Percentiles rank a stretch among this genome's conserved stretches.
phyloP scores from a whole-genome alignment of 2,329 filamentous ascomycete species.

The Malbranchea zuffiana region DNA sequence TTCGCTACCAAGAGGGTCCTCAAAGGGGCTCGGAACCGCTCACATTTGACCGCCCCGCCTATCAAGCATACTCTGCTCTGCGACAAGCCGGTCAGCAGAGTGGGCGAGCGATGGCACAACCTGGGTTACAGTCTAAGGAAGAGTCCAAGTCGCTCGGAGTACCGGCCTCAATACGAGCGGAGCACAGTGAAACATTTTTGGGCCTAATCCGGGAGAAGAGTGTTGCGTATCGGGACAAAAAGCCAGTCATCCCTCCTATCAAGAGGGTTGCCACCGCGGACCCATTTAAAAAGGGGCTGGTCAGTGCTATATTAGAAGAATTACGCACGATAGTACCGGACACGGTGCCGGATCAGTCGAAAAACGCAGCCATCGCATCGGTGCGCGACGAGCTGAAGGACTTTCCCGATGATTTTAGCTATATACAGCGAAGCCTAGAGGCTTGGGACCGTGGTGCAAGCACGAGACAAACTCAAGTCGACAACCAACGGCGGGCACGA shows the following conservation, averaged over 20 bases:
- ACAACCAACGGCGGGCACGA: slow-evolving; percentile 39
- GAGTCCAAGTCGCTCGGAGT: slow-evolving; percentile 1
- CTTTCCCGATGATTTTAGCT: slow-evolving; percentile 34
- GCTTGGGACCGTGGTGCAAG: slow-evolving; percentile 40
- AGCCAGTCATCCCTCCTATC: slow-evolving; percentile 20
- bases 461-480: slow-evolving; percentile 35
- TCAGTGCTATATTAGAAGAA: slow-evolving; percentile 22
- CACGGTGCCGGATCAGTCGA: slow-evolving; percentile 25
- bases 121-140: slow-evolving; percentile 7
- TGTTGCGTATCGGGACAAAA: slow-evolving; percentile 27
- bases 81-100: slow-evolving; percentile 36
- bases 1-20: slow-evolving; percentile 35
- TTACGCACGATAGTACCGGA: slow-evolving; percentile 27
- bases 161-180: slow-evolving; percentile 17
- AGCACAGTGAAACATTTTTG: slow-evolving; percentile 38
- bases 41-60: slow-evolving; percentile 31
- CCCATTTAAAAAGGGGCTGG: slow-evolving; percentile 23
- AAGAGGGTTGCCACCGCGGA: slow-evolving; percentile 22
- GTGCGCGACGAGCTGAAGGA: slow-evolving; percentile 26
- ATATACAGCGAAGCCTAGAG: slow-evolving; percentile 32
- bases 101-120: slow-evolving; percentile 34
- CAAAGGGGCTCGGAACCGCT: slow-evolving; percentile 33
- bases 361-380: slow-evolving; percentile 25
- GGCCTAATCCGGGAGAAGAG: slow-evolving; percentile 38
- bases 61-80: slow-evolving; percentile 39